Base-by-base conservation (phyloP, 208 protist species). In the Acanthamoeba royreba region DNA sequence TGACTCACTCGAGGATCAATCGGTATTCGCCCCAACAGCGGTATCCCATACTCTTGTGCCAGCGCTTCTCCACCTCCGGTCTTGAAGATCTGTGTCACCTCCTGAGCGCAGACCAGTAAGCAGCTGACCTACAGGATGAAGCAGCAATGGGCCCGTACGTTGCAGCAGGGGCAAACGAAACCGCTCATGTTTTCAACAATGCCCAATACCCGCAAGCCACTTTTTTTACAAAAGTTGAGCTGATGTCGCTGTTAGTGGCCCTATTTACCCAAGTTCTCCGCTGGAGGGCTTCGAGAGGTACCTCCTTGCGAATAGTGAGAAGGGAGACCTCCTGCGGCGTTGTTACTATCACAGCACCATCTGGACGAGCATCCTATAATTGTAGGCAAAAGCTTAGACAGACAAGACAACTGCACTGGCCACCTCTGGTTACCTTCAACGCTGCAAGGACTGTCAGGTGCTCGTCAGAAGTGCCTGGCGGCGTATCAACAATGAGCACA, bases 391-490 rank as follows among this genome's bases (percentile, higher is more conserved):
- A n/a, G n/a, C n/a, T 7, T 17, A 31, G 58, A 25, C 9, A 25
- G 58, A 69, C 25, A 69, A 25, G n/a, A 8, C 25, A 7, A n/a
- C n/a, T n/a, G n/a, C n/a, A n/a, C n/a, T n/a, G n/a, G n/a, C n/a
- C n/a, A n/a, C n/a, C n/a, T n/a, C n/a, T n/a, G n/a, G 7, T 9
- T 15, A 74, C 96, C 91, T 98, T 97, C 66, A 99, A 95, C 77
- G 99, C 97, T n/a, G 98, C 97, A 58, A 98, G 97, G 40, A 98
- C 95, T 17, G 99, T 99, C 46, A 99, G 97, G 97, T 99, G 99
- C 96, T 99, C 99, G 95, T 99, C 99, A 15, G 98, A 99, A 15
- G 99, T 99, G 53, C 99, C 99, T 9, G 99, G 99, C 46, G 99
- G 99, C 13, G 99, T 99, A 96, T 99, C 99, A 74, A 99, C 97